These are phyloP conservation scores for Silene conica DNA, from an alignment of 148 eudicot species.

Conservation along the genomic window DNA sequence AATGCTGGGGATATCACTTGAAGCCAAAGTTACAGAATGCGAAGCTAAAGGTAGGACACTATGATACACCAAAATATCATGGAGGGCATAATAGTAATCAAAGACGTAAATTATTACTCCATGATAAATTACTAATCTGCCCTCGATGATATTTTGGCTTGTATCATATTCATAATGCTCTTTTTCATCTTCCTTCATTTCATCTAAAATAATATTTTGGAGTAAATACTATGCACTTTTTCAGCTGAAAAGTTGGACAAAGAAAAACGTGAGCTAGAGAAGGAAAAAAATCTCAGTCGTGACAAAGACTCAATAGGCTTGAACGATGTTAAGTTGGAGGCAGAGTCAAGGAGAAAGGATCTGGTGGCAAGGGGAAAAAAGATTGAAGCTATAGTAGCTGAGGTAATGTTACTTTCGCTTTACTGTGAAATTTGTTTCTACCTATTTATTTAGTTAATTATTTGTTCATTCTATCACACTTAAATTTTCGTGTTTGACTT, in stretches of 20 bases:
- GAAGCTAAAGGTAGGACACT: slow-evolving; percentile 65
- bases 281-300: slow-evolving; percentile 47
- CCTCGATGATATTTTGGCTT: too few relatives aligned
- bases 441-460: background rate
- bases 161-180: background rate
- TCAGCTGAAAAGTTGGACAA: slow-evolving; percentile 66
- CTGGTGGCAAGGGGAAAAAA: slow-evolving; percentile 49
- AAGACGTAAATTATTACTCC: too few relatives aligned
- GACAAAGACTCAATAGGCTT: slow-evolving; percentile 55
- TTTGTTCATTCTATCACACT: background rate
- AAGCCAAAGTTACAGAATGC: slow-evolving; percentile 63
- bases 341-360: slow-evolving; percentile 50
- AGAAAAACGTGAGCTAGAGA: slow-evolving; percentile 50
- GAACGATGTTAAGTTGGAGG: slow-evolving; percentile 56
- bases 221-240: slow-evolving; percentile 10
- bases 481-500: background rate
- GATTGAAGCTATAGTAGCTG: slow-evolving; percentile 50
- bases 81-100: too few relatives aligned
- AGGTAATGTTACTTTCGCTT: slow-evolving; percentile 39
- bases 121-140: too few relatives aligned
- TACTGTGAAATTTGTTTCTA: slow-evolving; percentile 6
- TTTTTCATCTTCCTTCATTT: background rate
- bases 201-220: slow-evolving; percentile 11
- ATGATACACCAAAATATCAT: too few relatives aligned
- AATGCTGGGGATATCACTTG: slow-evolving; percentile 63